Evolutionary conservation across 768 basidiomycete genomes (phyloP), one percentile per base, ranked within the genome.

Genomic region (Podaxis rugospora): DNA sequence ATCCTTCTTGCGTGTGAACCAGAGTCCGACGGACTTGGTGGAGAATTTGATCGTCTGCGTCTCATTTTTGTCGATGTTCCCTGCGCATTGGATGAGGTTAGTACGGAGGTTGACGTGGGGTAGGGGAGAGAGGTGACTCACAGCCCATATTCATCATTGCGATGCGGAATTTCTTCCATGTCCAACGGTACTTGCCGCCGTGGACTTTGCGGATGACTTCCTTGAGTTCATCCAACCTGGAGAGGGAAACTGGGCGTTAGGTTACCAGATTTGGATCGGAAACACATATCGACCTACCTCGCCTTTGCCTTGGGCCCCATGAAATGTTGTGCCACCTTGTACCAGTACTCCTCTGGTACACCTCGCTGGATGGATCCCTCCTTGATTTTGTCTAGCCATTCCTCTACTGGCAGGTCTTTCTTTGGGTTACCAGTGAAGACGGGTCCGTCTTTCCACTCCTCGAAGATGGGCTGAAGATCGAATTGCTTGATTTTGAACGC

Each of bases 131-230:
- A 44, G 40, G 40, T 16, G n/a, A 80, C 90, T 71, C 66, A 92
- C 90, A 92, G 49, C 89, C 88, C 88, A 92, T 89, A 70, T 84
- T 92, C 61, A 79, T 75, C 83, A 92, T 86, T 3, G 90, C 90
- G 56, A 88, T 77, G 73, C 81, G 85, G 75, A 88, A 92, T 66
- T 84, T 89, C 75, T 90, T 89, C 90, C 90, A 92, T 63, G 81
- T 87, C 90, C 90, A 92, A 53, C 83, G 78, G 68, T 92, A 92
- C 66, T 84, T 86, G 13, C 88, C 88, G 10, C 88, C 90, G 63
- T 91, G 82, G 64, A 92, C 82, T 68, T 89, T 83, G 42, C 80
- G 76, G 76, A 92, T 82, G 61, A 92, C 88, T 47, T 80, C 81
- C 73, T 90, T 90, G 61, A 92, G 74, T 66, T 91, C 89, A 35